Base-by-base conservation (phyloP, 768 basidiomycete species). In the Suillus luteus region DNA sequence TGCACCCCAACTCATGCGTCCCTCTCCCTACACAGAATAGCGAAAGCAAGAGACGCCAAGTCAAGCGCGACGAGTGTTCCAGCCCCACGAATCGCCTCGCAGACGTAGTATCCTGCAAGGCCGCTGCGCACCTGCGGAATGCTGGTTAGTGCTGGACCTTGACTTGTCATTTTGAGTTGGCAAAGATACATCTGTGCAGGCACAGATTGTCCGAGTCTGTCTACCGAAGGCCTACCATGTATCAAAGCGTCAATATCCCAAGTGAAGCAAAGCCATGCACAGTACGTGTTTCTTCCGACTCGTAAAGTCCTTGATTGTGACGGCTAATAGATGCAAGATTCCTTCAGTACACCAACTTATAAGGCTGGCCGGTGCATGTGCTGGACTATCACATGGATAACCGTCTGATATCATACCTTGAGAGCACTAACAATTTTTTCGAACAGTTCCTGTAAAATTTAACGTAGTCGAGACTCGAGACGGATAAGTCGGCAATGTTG, bases 101-200 rank as follows among this genome's bases (percentile, higher is more conserved):
- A 93, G 70, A 96, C 95, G 75, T 95, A 97, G 77, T 98, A 95
- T 22, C 96, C 95, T 74, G 93, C 95, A 65, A 99, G 79, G 11
- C 97, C 97, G 2, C 97, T 95, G 68, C 94, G 90, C 27, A 96
- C 93, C 86, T 90, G 63, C 22, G 9, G 17, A 1, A 37, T 40
- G 1, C 19, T 64, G 43, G 55, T 57, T 27, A 43, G 43, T 55
- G 44, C 54, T 57, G 57, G 51, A 5, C 38, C 9, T 55, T 54
- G 3, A 63, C 27, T 67, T 62, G 22, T 60, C 61, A 27, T 63
- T 19, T 5, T 52, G 59, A 33, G 0, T 54, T 63, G 14, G 31
- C 31, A 31, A 31, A 12, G 59, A 46, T 46, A 41, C 37, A 3
- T 31, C 31, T 31, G 31, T 31, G 4, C 31, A 3, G 31, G 31